Base-by-base conservation (phyloP, 768 basidiomycete genomes). In the Boletus subcaerulescens region DNA sequence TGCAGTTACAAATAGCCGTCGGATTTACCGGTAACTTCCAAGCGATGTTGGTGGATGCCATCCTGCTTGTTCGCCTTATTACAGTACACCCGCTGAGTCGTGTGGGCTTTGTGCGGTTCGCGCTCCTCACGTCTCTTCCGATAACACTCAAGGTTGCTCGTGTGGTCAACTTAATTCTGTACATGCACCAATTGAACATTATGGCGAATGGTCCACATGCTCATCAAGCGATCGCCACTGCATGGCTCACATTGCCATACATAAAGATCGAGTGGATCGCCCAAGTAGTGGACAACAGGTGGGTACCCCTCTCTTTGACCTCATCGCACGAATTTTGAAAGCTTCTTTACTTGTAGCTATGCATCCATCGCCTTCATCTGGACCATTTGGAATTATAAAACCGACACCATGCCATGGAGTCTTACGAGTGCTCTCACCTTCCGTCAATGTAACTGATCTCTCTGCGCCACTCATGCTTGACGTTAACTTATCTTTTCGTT, bases 231-330 rank as follows among this genome's bases (percentile, higher is more conserved):
- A 39, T 58, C 29, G 22, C 17, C 15, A 13, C n/a, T 4, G 43
- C 54, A 9, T 72, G 60, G 59, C 36, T 45, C 12, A 10, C 57
- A 11, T 50, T 60, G 4, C 71, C 68, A 12, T 68, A 62, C 50
- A 9, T 71, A 22, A 72, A 65, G 47, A 62, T 68, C n/a, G 71
- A 68, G 24, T 71, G 69, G 66, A 53, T 53, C 4, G 44, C 62
- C 1, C 69, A 70, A 52, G 35, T 67, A 2, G 55, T 63, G 31
- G 70, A 71, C 45, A 70, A 72, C 26, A 44, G 47, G 65, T 71
- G 5, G 41, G 50, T 52, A 3, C n/a, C 4, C 11, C n/a, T 38
- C 1, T 3, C 18, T 7, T 7, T 43, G 20, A 39, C 8, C 9
- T 32, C 31, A 11, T 9, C n/a, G n/a, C 15, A 32, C 17, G 15